Evolutionary conservation across 768 basidiomycete species (phyloP), one percentile per base, ranked within the genome.

Genomic region (Lactarius tabidus): DNA sequence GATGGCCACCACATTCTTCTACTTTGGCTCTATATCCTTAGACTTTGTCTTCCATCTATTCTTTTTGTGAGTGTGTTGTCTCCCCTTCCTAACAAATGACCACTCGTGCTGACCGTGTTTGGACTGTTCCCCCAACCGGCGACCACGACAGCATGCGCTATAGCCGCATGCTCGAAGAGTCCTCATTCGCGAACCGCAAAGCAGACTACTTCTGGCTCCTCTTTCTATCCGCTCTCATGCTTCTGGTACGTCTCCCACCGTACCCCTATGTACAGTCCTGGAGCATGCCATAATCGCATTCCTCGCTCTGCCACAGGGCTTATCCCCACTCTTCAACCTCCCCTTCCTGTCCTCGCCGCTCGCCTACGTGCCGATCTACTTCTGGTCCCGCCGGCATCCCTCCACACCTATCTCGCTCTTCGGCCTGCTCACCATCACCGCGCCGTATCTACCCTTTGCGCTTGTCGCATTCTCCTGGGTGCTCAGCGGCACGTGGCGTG

Each of bases 171-270:
- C 79, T 99, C 3, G 97, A 99, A 76, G 95, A 98, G 76, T 95
- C 93, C 17, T 93, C 93, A 2, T 99, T 96, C 74, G 88, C 91
- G 45, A 94, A 94, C 70, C 84, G 82, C 60, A 88, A 83, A 75
- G 96, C 95, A 26, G 96, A 98, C 74, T 99, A 97, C 76, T 89
- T 96, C 72, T 98, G 94, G 93, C 81, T 98, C 12, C 84, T 99
- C 31, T 78, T 94, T 56, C 83, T 92, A 60, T 95, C 93, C 18
- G 85, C 93, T 0, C 64, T 84, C 33, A 87, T 98, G 83, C 86
- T 99, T 43, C 85, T 99, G 51, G 94, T 96, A 70, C 68, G 87
- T 79, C 43, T 29, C 9, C 56, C 35, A 8, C 63, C 56, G 20
- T 8, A 33, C 33, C 33, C 33, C 33, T 33, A 3, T 33, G 33